Conservation (phyloP, 2,329 filamentous ascomycete genomes). For the Neonectria coccinea region DNA sequence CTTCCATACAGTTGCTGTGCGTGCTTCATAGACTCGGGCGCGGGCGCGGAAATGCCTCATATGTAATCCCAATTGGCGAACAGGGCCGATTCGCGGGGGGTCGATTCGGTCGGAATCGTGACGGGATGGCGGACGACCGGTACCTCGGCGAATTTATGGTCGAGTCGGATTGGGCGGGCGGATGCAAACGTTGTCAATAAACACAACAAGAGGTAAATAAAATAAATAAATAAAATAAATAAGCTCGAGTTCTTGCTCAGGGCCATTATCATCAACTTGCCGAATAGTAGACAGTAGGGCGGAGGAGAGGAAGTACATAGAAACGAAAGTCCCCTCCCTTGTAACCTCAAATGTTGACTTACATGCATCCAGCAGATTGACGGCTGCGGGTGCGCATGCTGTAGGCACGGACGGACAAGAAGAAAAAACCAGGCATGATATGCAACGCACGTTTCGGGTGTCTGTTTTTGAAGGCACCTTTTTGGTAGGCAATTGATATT, state of each 20-base stretch:
- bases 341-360: constrained; percentile 11
- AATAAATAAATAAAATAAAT: not conserved
- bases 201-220: too few species aligned
- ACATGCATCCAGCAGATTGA: constrained; percentile 28
- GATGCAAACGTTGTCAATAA: too few species aligned
- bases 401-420: constrained; percentile 19
- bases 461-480: too few species aligned
- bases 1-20: constrained; percentile 20
- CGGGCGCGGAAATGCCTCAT: constrained; percentile 42
- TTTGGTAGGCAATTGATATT: too few species aligned
- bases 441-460: not conserved
- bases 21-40: constrained; percentile 26
- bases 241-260: not conserved
- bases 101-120: constrained; percentile 30
- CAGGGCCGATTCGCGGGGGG: constrained; percentile 29
- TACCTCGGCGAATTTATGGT: not conserved
- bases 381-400: constrained; percentile 16
- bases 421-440: constrained; percentile 17
- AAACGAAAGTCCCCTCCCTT: constrained; percentile 3
- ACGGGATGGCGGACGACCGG: constrained; percentile 7
- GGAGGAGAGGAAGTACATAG: not conserved
- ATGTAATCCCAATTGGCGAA: constrained; percentile 20
- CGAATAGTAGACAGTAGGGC: not conserved
- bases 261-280: not conserved
- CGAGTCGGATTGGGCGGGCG: too few species aligned